These are phyloP conservation scores for Erigeron canadensis DNA, from an alignment of 129 eudicot species.

Conservation along the genomic window DNA sequence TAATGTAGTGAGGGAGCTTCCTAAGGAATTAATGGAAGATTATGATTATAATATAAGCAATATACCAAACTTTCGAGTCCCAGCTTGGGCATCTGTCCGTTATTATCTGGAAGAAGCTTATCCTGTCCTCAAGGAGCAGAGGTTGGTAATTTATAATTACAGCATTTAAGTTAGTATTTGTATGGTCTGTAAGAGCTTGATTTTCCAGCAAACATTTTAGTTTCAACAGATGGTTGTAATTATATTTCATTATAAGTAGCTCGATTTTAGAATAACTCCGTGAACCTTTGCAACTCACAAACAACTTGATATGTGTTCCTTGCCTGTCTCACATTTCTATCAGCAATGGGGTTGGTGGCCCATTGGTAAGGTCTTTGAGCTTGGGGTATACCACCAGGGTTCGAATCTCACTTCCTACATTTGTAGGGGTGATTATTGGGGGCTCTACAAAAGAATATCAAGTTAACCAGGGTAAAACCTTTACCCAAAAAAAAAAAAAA, in stretches of 20 bases:
- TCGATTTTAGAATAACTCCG: not conserved
- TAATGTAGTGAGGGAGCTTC: slow-evolving; percentile 57
- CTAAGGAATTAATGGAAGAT: slow-evolving; percentile 56
- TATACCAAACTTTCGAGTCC: slow-evolving; percentile 54
- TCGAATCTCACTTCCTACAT: too few relatives aligned
- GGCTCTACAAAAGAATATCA: too few relatives aligned
- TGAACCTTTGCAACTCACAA: not conserved
- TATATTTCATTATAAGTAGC: not conserved
- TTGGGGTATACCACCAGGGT: too few relatives aligned
- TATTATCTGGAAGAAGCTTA: slow-evolving; percentile 68
- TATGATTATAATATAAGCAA: slow-evolving; percentile 64
- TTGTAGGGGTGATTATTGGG: not conserved
- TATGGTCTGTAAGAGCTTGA: not conserved
- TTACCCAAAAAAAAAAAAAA: too few relatives aligned
- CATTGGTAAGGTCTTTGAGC: too few relatives aligned
- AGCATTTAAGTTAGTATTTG: slow-evolving; percentile 3
- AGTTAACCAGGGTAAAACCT: too few relatives aligned
- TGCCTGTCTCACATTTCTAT: not conserved
- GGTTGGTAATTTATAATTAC: slow-evolving; percentile 42
- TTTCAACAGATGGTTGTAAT: not conserved
- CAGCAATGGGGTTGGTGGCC: not conserved
- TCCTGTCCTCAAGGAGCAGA: slow-evolving; percentile 60
- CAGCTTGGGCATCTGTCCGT: slow-evolving; percentile 79
- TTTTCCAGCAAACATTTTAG: not conserved
- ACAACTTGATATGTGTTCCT: not conserved